Evolutionary conservation across 176 grass and related monocot species (phyloP).

Genomic region (Elymus sibiricus): DNA sequence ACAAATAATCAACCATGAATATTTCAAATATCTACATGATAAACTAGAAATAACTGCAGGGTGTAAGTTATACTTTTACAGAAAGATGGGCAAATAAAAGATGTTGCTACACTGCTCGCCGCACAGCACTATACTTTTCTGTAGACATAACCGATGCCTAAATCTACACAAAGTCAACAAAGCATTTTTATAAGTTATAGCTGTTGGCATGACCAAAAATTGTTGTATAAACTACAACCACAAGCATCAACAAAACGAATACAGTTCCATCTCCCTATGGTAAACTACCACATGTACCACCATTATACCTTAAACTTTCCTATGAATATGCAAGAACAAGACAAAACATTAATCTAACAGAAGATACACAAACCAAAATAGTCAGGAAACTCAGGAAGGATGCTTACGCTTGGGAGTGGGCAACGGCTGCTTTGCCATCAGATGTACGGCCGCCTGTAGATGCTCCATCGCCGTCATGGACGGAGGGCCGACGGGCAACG

Average conservation of each 20-base stretch:
- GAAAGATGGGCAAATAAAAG: neutral
- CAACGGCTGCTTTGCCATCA: neutral
- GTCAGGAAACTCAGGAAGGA: neutral
- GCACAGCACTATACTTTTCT: neutral
- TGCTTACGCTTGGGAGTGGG: constrained; percentile 25
- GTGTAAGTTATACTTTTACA: neutral
- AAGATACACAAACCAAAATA: constrained; percentile 41
- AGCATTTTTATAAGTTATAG: too few relatives aligned
- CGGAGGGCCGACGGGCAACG: too few relatives aligned
- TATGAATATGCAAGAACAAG: neutral
- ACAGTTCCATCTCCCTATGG: neutral
- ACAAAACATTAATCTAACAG: neutral
- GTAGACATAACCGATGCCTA: neutral
- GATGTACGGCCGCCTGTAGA: neutral
- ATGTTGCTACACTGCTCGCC: neutral
- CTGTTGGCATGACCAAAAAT: neutral
- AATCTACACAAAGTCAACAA: neutral
- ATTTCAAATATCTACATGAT: neutral
- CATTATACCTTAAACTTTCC: neutral
- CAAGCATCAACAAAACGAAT: neutral
- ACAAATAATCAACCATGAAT: neutral
- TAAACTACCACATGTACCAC: neutral
- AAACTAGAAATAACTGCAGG: neutral
- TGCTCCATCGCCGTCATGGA: neutral
- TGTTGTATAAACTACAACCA: neutral